phyloP scores from a whole-genome alignment of 768 basidiomycete species.

The Psilocybe sp. region DNA sequence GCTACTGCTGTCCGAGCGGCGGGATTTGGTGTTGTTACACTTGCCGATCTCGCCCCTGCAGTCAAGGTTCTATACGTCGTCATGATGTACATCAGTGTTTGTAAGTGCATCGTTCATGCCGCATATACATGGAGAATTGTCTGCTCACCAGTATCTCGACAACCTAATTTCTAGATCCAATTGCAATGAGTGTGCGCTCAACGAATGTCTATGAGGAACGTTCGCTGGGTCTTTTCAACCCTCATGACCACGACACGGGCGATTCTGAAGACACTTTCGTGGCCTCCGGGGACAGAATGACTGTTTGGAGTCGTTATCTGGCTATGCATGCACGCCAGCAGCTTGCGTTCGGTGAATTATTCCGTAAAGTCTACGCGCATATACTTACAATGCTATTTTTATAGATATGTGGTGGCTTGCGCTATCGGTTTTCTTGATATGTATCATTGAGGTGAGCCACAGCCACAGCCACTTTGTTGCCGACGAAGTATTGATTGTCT shows the following conservation, averaged over 20 bases:
- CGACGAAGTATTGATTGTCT: neutral
- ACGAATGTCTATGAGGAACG: constrained; percentile 93
- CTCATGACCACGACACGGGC: constrained; percentile 46
- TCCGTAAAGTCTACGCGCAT: neutral
- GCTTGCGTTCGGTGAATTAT: constrained; percentile 74
- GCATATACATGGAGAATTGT: neutral
- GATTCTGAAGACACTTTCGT: constrained; percentile 40
- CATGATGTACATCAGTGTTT: constrained; percentile 92
- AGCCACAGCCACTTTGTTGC: neutral
- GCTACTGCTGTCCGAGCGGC: constrained; percentile 80
- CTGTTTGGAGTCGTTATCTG: constrained; percentile 74
- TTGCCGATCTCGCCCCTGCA: constrained; percentile 80
- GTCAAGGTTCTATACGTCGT: constrained; percentile 86
- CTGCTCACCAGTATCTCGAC: neutral
- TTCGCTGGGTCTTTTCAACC: constrained; percentile 75
- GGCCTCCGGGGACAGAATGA: constrained; percentile 45
- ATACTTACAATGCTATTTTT: constrained; percentile 1
- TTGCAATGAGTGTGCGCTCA: constrained; percentile 89
- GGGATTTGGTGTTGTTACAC: constrained; percentile 76
- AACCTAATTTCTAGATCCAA: constrained; percentile 49
- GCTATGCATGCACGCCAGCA: constrained; percentile 83
- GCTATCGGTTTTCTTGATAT: constrained; percentile 81
- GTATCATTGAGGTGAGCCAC: constrained; percentile 81
- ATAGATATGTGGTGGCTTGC: constrained; percentile 96
- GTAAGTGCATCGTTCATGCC: constrained; percentile 41